phyloP scores from a whole-genome alignment of 2,329 filamentous ascomycete genomes.

The Parascedosporium putredinis region DNA sequence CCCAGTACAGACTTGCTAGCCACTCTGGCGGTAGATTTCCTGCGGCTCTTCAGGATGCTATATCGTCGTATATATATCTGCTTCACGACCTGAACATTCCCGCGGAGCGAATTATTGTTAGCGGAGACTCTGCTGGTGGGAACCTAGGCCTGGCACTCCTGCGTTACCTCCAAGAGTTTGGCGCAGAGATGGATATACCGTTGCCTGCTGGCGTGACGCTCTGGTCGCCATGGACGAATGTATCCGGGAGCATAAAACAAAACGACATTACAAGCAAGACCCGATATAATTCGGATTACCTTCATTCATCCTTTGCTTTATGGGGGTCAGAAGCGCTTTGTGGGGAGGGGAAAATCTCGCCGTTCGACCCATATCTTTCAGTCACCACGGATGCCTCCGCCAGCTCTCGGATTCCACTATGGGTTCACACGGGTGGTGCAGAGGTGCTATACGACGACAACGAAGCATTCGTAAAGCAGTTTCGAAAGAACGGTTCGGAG shows the following conservation, averaged over 20 bases:
- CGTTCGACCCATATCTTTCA: background rate
- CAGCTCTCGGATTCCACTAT: constrained; percentile 13
- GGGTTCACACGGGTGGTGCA: constrained; percentile 14
- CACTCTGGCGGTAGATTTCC: constrained; percentile 17
- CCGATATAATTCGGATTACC: constrained; percentile 13
- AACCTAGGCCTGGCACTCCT: constrained; percentile 21
- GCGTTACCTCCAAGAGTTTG: constrained; percentile 20
- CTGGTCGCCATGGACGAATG: constrained; percentile 16
- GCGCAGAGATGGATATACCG: constrained; percentile 12
- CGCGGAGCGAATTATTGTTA: constrained; percentile 18
- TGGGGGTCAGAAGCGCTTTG: constrained; percentile 13
- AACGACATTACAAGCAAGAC: constrained; percentile 9
- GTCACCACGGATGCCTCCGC: constrained; percentile 12
- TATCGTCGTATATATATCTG: constrained; percentile 20
- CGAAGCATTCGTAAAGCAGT: constrained; percentile 11
- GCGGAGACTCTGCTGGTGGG: constrained; percentile 22
- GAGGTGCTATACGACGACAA: constrained; percentile 16
- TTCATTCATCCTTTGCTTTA: constrained; percentile 13
- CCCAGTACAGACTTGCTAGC: constrained; percentile 23
- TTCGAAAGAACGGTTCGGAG: constrained; percentile 12
- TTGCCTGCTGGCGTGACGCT: constrained; percentile 15
- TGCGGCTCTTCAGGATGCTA: constrained; percentile 20
- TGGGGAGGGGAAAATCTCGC: constrained; percentile 7
- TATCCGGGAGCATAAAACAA: constrained; percentile 13
- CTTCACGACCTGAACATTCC: constrained; percentile 16